phyloP scores from a whole-genome alignment of 2,329 filamentous ascomycete species.

The Microcyclospora pomicola region DNA sequence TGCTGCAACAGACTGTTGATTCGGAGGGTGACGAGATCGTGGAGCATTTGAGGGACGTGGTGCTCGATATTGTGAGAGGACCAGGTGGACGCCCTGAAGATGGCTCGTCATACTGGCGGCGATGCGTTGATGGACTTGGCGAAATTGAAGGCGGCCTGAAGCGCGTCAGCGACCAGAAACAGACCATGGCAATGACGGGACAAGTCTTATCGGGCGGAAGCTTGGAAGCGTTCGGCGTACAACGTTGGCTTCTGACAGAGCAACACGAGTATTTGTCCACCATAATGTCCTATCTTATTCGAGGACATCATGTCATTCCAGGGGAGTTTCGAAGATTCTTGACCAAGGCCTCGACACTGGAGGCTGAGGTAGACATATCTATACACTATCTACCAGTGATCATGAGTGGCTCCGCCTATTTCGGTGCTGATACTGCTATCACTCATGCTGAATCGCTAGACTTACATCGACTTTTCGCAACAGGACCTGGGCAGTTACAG shows the following conservation, averaged over 20 bases:
- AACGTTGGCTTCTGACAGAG: constrained; percentile 63
- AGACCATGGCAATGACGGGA: constrained; percentile 62
- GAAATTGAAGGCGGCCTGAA: constrained; percentile 66
- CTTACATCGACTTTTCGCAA: constrained; percentile 55
- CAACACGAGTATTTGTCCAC: constrained; percentile 82
- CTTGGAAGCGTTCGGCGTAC: constrained; percentile 66
- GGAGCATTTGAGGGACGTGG: constrained; percentile 41
- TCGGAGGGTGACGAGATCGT: constrained; percentile 41
- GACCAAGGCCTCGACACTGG: constrained; percentile 50
- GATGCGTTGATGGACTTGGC: constrained; percentile 63
- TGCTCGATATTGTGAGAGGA: constrained; percentile 42
- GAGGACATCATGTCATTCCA: constrained; percentile 56
- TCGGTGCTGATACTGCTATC: constrained; percentile 58
- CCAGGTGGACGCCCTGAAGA: constrained; percentile 35
- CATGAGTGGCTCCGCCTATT: constrained; percentile 60
- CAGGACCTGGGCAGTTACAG: constrained; percentile 49
- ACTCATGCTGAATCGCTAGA: constrained; percentile 56
- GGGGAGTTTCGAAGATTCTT: constrained; percentile 61
- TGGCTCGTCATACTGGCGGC: constrained; percentile 52
- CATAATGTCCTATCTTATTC: constrained; percentile 67
- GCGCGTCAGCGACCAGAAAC: constrained; percentile 59
- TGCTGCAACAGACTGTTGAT: constrained; percentile 55
- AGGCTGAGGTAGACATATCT: constrained; percentile 60
- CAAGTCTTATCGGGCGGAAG: constrained; percentile 50
- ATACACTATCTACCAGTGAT: constrained; percentile 76